phyloP scores from a whole-genome alignment of 192 early-diverging fungal genomes.

The Jimgerdemannia flammicorona region DNA sequence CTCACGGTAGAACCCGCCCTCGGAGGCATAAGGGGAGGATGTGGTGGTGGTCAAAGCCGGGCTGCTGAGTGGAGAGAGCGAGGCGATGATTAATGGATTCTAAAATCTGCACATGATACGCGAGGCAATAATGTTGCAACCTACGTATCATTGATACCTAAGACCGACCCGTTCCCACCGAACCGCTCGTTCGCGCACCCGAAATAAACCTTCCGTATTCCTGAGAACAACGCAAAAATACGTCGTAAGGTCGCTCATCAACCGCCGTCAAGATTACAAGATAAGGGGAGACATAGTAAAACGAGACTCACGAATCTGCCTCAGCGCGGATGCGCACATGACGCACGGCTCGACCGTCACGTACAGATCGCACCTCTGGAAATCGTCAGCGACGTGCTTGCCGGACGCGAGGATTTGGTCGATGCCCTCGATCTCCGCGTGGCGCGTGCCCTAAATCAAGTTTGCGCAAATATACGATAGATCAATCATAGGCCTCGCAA shows the following conservation, averaged over 20 bases:
- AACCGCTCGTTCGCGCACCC: slow-evolving; percentile 94
- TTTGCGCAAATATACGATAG: background rate
- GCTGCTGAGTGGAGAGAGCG: background rate
- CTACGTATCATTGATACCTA: slow-evolving; percentile 73
- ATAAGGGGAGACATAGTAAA: background rate
- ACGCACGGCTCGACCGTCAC: slow-evolving; percentile 98
- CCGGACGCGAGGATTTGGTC: slow-evolving; percentile 61
- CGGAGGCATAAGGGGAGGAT: slow-evolving; percentile 50
- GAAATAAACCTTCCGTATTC: slow-evolving; percentile 83
- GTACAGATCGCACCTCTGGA: slow-evolving; percentile 69
- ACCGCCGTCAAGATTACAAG: background rate
- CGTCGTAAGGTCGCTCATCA: no score
- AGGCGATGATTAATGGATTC: no score
- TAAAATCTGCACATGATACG: no score
- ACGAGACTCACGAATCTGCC: slow-evolving; percentile 58
- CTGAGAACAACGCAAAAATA: slow-evolving; percentile 13
- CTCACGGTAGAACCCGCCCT: slow-evolving; percentile 68
- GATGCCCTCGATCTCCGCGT: slow-evolving; percentile 94
- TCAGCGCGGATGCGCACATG: slow-evolving; percentile 93
- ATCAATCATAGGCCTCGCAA: background rate
- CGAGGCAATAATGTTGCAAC: background rate
- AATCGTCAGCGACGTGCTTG: slow-evolving; percentile 33
- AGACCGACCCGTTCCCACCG: slow-evolving; percentile 93
- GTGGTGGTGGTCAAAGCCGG: slow-evolving; percentile 1
- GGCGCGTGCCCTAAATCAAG: slow-evolving; percentile 70